phyloP scores from a whole-genome alignment of 2,329 filamentous ascomycete genomes.

The Talaromyces piceae region DNA sequence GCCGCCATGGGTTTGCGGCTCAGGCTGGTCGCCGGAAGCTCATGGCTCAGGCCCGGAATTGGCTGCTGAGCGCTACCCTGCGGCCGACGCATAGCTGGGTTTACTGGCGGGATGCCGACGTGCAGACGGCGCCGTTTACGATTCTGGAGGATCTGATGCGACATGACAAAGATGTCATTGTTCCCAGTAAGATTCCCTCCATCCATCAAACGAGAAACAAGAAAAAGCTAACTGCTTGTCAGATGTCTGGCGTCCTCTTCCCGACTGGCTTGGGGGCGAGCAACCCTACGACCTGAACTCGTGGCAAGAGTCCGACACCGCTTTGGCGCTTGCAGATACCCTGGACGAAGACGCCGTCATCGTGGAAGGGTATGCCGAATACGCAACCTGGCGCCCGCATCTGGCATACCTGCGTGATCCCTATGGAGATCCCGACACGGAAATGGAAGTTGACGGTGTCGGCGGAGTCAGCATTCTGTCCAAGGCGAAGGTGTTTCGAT shows the following conservation, averaged over 20 bases:
- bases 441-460: slow-evolving; percentile 98
- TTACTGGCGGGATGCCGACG: slow-evolving; percentile 98
- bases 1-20: slow-evolving; percentile 91
- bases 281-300: slow-evolving; percentile 98
- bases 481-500: slow-evolving; percentile 90
- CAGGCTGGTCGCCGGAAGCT: slow-evolving; percentile 89
- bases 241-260: slow-evolving; percentile 98
- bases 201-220: neutral
- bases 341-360: slow-evolving; percentile 97
- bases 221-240: neutral
- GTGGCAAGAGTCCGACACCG: slow-evolving; percentile 98
- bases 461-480: slow-evolving; percentile 95
- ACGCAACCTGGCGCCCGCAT: slow-evolving; percentile 96
- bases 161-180: slow-evolving; percentile 97
- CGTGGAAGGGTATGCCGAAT: slow-evolving; percentile 97
- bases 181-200: slow-evolving; percentile 74
- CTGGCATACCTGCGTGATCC: slow-evolving; percentile 93
- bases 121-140: slow-evolving; percentile 92
- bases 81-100: slow-evolving; percentile 97
- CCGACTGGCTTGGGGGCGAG: slow-evolving; percentile 96
- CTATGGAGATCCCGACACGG: slow-evolving; percentile 96
- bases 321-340: slow-evolving; percentile 83
- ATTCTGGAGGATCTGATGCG: slow-evolving; percentile 97
- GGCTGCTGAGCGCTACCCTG: slow-evolving; percentile 86
- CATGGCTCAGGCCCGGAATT: slow-evolving; percentile 97